These are phyloP conservation scores for Euclidium syriacum DNA, from an alignment of 345 rosid genomes.

Conservation along the genomic window DNA sequence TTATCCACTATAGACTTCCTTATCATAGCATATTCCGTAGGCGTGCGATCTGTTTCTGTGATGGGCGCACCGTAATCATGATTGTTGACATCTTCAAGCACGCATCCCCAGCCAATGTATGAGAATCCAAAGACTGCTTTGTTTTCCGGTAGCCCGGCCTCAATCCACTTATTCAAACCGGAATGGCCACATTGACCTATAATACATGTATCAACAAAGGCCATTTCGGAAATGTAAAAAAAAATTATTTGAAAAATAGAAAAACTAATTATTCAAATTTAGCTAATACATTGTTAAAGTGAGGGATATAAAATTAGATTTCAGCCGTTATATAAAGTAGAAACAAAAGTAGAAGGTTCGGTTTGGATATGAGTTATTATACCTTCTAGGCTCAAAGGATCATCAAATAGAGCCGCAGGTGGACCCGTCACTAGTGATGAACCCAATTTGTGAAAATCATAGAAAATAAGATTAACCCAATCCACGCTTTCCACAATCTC, in stretches of 20 bases:
- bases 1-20: slow-evolving; percentile 21
- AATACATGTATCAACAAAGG: too few species aligned
- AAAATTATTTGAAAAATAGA: too few species aligned
- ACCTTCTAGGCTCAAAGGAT: slow-evolving; percentile 24
- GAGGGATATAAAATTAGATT: too few species aligned
- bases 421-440: slow-evolving; percentile 35
- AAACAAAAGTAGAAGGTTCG: slow-evolving; percentile 24
- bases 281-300: too few species aligned
- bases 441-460: too few species aligned
- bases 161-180: slow-evolving; percentile 43
- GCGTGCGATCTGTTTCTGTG: slow-evolving; percentile 18
- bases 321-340: too few species aligned
- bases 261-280: too few species aligned
- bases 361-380: too few species aligned
- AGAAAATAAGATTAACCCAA: too few species aligned
- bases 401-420: slow-evolving; percentile 44
- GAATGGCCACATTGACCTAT: slow-evolving; percentile 36
- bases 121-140: too few species aligned
- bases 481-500: slow-evolving; percentile 23
- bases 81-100: slow-evolving; percentile 30
- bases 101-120: slow-evolving; percentile 51
- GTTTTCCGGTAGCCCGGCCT: slow-evolving; percentile 27
- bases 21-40: slow-evolving; percentile 16
- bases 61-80: slow-evolving; percentile 40
- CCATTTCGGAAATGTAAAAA: too few species aligned